Evolutionary conservation across 2,329 filamentous ascomycete species (phyloP).

Genomic region (Aureobasidium mangrovei): DNA sequence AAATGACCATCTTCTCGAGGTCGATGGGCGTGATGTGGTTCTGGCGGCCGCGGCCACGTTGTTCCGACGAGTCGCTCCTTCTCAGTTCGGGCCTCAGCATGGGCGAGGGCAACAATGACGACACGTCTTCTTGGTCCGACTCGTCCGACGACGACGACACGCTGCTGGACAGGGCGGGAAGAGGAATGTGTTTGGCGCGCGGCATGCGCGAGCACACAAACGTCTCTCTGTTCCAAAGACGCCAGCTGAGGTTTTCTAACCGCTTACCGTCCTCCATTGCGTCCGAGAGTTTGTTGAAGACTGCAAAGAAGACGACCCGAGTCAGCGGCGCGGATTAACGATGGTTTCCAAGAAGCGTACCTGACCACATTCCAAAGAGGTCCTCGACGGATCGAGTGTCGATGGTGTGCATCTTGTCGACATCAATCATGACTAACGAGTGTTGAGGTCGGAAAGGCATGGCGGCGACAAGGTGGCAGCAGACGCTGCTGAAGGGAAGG

Average conservation of each 20-base stretch:
- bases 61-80: constrained; percentile 60
- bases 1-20: constrained; percentile 87
- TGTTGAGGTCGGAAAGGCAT: constrained; percentile 83
- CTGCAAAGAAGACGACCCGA: constrained; percentile 15
- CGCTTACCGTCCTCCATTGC: constrained; percentile 87
- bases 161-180: constrained; percentile 41
- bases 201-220: constrained; percentile 17
- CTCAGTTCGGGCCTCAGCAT: constrained; percentile 52
- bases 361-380: constrained; percentile 94
- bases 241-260: constrained; percentile 92
- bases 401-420: constrained; percentile 85
- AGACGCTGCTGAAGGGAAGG: background rate
- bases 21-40: constrained; percentile 89
- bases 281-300: constrained; percentile 90
- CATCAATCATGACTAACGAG: constrained; percentile 84
- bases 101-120: constrained; percentile 39
- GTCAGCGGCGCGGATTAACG: background rate
- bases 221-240: constrained; percentile 84
- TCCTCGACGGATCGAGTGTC: constrained; percentile 89
- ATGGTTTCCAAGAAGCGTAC: constrained; percentile 45
- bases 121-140: constrained; percentile 31
- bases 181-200: constrained; percentile 22
- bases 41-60: constrained; percentile 60
- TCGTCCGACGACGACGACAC: constrained; percentile 35
- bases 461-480: constrained; percentile 21